Conservation (phyloP, 257 asterid genomes). For the Cinchona pubescens region DNA sequence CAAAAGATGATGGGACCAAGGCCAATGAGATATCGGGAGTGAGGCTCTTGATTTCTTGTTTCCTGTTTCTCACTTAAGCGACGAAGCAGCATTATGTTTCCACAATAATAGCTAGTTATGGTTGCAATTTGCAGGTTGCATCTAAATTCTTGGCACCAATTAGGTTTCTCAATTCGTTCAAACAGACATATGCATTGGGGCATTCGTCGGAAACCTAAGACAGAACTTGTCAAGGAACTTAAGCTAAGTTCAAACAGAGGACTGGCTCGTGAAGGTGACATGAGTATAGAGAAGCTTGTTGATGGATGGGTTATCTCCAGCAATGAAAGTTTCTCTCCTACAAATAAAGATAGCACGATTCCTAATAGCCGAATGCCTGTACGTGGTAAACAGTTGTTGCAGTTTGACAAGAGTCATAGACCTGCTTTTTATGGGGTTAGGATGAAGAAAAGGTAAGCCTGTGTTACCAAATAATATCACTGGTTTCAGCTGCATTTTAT, state of each 20-base stretch:
- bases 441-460: conserved; percentile 64
- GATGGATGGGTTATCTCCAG: conserved; percentile 53
- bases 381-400: conserved; percentile 60
- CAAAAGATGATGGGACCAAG: conserved; percentile 33
- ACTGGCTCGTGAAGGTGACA: conserved; percentile 44
- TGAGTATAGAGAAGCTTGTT: conserved; percentile 42
- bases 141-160: conserved; percentile 52
- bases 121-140: conserved; percentile 54
- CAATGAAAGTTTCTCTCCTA: conserved; percentile 31
- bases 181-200: conserved; percentile 63
- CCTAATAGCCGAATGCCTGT: conserved; percentile 28
- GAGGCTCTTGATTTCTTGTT: conserved; percentile 20
- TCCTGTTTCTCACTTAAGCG: not conserved
- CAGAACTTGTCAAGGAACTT: conserved; percentile 70
- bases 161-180: conserved; percentile 38
- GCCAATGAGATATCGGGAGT: conserved; percentile 69
- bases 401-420: conserved; percentile 84
- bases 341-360: conserved; percentile 19
- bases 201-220: conserved; percentile 72
- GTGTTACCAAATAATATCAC: not conserved
- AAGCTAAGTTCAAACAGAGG: conserved; percentile 67
- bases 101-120: conserved; percentile 1
- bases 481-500: not conserved
- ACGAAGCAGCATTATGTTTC: not conserved
- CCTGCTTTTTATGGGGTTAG: conserved; percentile 96